phyloP scores from a whole-genome alignment of 2,329 filamentous ascomycete genomes.

The Reticulascus tulasneorum region DNA sequence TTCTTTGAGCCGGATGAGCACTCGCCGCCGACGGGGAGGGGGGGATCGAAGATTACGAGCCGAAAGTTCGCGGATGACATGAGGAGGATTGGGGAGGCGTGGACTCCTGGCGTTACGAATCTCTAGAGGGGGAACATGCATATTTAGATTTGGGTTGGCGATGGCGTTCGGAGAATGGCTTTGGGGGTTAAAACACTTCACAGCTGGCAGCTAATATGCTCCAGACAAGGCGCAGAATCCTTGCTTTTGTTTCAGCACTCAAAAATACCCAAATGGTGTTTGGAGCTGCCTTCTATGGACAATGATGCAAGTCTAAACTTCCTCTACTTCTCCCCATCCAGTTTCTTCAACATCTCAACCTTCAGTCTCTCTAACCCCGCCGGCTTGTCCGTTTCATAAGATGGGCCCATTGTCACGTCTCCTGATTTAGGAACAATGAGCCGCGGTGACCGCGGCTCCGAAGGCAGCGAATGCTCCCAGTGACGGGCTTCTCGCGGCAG shows the following conservation, averaged over 20 bases:
- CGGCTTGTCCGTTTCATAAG: constrained; percentile 28
- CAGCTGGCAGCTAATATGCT: too few relatives aligned
- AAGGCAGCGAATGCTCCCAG: constrained; percentile 53
- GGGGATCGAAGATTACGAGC: constrained; percentile 73
- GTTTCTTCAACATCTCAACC: constrained; percentile 27
- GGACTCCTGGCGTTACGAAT: constrained; percentile 68
- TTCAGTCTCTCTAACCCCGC: constrained; percentile 36
- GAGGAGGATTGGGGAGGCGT: constrained; percentile 77
- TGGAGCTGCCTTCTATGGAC: constrained; percentile 5
- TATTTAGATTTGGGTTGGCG: background rate
- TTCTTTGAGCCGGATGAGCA: constrained; percentile 91
- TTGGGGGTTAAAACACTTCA: too few relatives aligned
- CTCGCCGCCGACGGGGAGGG: constrained; percentile 50
- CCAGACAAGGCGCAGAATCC: too few relatives aligned
- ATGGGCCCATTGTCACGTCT: constrained; percentile 12
- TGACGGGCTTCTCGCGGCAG: constrained; percentile 58
- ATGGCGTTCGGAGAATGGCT: too few relatives aligned
- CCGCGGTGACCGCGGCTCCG: constrained; percentile 7
- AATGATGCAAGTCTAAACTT: too few relatives aligned
- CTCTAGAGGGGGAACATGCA: constrained; percentile 38
- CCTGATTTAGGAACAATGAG: too few relatives aligned
- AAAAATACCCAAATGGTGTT: constrained; percentile 5
- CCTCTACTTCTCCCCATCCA: too few relatives aligned
- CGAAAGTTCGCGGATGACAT: constrained; percentile 77
- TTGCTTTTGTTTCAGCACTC: background rate